These are phyloP conservation scores for Neocucurbitaria cava DNA, from an alignment of 2,329 filamentous ascomycete genomes.

Conservation along the genomic window DNA sequence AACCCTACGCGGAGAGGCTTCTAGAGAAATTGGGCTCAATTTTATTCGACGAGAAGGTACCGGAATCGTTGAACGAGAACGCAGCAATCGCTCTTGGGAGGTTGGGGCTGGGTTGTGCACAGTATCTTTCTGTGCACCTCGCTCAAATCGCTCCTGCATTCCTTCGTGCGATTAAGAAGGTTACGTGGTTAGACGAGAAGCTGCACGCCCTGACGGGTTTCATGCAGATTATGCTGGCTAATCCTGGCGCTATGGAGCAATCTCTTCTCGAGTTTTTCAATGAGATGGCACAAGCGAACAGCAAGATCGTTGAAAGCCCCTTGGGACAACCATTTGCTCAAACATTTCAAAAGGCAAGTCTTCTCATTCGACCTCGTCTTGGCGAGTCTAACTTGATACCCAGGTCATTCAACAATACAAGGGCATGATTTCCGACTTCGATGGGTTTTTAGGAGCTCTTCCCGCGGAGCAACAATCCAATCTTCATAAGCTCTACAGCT, in stretches of 20 bases:
- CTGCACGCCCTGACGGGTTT: constrained; percentile 92
- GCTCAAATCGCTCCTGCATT: constrained; percentile 83
- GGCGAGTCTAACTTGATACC: constrained; percentile 20
- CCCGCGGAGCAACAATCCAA: constrained; percentile 52
- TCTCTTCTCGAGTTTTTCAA: constrained; percentile 82
- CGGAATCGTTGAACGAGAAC: constrained; percentile 88
- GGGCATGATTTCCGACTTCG: constrained; percentile 61
- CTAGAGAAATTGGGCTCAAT: constrained; percentile 81
- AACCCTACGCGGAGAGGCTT: constrained; percentile 77
- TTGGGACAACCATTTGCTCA: constrained; percentile 66
- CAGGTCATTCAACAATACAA: constrained; percentile 63
- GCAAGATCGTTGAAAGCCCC: constrained; percentile 63
- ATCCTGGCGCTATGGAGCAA: constrained; percentile 91
- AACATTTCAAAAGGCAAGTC: constrained; percentile 73
- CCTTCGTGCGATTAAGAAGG: constrained; percentile 79
- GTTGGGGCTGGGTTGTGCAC: constrained; percentile 79
- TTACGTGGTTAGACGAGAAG: constrained; percentile 92
- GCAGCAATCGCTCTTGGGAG: constrained; percentile 91
- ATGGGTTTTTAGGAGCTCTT: constrained; percentile 57
- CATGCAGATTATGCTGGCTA: constrained; percentile 80
- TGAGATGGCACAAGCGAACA: constrained; percentile 75
- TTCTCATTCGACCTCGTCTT: background rate
- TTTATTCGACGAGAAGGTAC: constrained; percentile 82
- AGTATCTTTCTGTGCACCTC: constrained; percentile 79
- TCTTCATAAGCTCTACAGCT: constrained; percentile 52